Evolutionary conservation across 1,284 basidiomycete species (phyloP).

Genomic region (Ceratobasidium sp.): DNA sequence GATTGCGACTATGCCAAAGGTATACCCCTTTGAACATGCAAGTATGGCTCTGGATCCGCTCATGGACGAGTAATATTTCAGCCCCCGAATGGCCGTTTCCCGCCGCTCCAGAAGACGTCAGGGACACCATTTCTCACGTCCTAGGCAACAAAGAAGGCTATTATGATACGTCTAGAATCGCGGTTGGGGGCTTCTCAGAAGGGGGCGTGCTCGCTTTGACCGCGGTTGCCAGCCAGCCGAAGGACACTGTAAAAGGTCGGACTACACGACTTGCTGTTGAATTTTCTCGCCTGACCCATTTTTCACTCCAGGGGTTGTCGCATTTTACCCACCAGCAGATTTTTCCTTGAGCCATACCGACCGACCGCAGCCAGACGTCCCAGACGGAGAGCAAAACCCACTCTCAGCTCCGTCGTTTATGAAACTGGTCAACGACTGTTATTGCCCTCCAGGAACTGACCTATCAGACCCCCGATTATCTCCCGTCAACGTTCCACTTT

Average conservation of each 20-base stretch:
- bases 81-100: constrained; percentile 43
- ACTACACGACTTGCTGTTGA: background rate
- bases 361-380: background rate
- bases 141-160: constrained; percentile 22
- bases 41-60: too few species aligned
- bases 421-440: constrained; percentile 12
- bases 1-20: constrained; percentile 41
- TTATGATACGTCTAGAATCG: constrained; percentile 23
- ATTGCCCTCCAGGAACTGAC: constrained; percentile 23
- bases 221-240: background rate
- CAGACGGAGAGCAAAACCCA: constrained; percentile 3
- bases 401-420: constrained; percentile 8
- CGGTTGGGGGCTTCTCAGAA: constrained; percentile 28
- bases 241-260: constrained; percentile 34
- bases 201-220: constrained; percentile 15
- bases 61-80: background rate
- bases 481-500: constrained; percentile 11
- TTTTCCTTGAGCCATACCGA: constrained; percentile 17
- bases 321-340: constrained; percentile 34
- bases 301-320: constrained; percentile 7
- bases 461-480: constrained; percentile 36
- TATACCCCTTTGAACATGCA: background rate
- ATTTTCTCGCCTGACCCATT: background rate
- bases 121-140: constrained; percentile 20
- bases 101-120: constrained; percentile 29